Conservation (phyloP, 2,329 filamentous ascomycete genomes). For the Apiospora marii region DNA sequence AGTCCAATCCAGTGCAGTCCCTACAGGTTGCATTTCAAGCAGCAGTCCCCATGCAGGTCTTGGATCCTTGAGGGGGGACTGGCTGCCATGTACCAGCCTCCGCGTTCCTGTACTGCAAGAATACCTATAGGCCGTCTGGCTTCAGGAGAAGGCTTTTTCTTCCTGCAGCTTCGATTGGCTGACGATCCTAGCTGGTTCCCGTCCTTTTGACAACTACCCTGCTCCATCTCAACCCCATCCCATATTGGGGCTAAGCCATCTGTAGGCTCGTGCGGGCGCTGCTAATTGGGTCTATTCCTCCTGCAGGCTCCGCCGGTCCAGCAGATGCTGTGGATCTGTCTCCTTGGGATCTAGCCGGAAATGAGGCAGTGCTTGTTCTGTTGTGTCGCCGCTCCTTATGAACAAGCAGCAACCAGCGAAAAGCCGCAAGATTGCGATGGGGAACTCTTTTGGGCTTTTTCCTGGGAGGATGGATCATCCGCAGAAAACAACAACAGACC, state of each 20-base stretch:
- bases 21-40: not conserved
- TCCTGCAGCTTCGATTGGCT: not conserved
- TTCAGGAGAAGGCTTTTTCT: constrained; percentile 12
- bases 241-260: constrained; percentile 5
- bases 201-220: constrained; percentile 13
- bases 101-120: not conserved
- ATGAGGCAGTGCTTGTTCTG: constrained; percentile 1
- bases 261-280: constrained; percentile 9
- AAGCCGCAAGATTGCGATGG: constrained; percentile 6
- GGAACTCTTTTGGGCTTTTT: not conserved
- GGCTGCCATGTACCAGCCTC: not conserved
- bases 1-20: not conserved
- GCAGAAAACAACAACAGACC: no score
- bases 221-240: constrained; percentile 21
- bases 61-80: not conserved
- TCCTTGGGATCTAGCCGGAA: constrained; percentile 6
- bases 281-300: constrained; percentile 17
- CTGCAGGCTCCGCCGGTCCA: constrained; percentile 14
- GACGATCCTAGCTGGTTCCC: not conserved
- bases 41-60: not conserved
- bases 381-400: not conserved
- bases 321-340: not conserved
- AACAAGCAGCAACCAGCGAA: not conserved
- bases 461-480: no score
- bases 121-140: not conserved